These are phyloP conservation scores for Colletotrichum sp. DNA, from an alignment of 2,329 filamentous ascomycete species.

Conservation along the genomic window DNA sequence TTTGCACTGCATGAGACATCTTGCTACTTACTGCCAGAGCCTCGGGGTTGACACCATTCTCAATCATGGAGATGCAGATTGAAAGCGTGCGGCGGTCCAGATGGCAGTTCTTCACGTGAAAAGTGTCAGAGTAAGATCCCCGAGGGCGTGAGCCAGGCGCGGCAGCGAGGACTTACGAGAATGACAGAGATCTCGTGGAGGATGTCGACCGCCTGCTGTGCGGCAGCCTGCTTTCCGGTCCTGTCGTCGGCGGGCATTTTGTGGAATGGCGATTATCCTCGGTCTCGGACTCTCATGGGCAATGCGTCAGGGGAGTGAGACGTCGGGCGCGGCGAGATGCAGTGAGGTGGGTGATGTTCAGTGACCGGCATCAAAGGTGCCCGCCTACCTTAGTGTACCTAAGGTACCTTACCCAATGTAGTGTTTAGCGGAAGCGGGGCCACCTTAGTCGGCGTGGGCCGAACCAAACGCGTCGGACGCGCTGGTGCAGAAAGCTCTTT, in stretches of 20 bases:
- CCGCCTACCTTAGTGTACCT: background rate
- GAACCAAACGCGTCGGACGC: conserved; percentile 18
- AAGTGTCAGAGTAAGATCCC: background rate
- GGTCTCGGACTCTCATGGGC: background rate
- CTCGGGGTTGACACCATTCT: conserved; percentile 96
- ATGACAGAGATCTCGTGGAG: conserved; percentile 87
- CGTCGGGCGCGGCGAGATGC: background rate
- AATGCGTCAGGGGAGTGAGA: background rate
- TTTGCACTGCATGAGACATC: background rate
- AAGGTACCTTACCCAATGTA: fast-evolving
- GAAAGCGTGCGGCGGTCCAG: conserved; percentile 90
- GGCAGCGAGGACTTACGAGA: conserved; percentile 64
- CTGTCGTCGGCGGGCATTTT: conserved; percentile 45
- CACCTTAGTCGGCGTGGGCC: background rate
- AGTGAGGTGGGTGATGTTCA: background rate
- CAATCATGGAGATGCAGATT: conserved; percentile 94
- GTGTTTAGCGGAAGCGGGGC: conserved; percentile 1
- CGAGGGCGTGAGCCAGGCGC: background rate
- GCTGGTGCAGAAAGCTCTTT: background rate
- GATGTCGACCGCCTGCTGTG: conserved; percentile 83
- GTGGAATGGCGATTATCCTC: background rate
- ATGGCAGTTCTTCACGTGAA: conserved; percentile 77
- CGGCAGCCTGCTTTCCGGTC: conserved; percentile 73
- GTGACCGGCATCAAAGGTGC: background rate
- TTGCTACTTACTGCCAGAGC: conserved; percentile 78